Conservation (phyloP, 768 basidiomycete genomes). For the Leccinum arenicola region DNA sequence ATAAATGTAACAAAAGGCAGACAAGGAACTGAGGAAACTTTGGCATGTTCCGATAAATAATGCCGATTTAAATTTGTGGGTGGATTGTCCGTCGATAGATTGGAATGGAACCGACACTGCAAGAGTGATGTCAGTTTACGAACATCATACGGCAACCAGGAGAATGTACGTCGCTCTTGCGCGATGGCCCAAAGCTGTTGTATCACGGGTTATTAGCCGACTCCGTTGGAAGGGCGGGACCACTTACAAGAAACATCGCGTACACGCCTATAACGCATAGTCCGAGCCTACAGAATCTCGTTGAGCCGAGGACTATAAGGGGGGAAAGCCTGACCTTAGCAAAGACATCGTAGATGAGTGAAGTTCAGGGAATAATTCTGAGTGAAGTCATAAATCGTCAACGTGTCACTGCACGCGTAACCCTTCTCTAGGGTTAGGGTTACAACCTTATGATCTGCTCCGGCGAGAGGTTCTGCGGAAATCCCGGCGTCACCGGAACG, state of each 20-base stretch:
- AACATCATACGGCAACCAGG: neutral
- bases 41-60: slow-evolving; percentile 85
- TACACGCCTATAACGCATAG: slow-evolving; percentile 88
- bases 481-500: no score
- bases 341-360: slow-evolving; percentile 21
- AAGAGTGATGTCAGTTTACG: slow-evolving; percentile 1
- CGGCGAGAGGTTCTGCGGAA: no score
- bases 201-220: slow-evolving; percentile 9
- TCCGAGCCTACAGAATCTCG: slow-evolving; percentile 46
- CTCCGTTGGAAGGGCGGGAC: neutral
- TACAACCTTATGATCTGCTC: neutral
- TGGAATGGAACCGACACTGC: slow-evolving; percentile 84
- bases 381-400: slow-evolving; percentile 4
- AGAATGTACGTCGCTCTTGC: slow-evolving; percentile 81
- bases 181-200: slow-evolving; percentile 84
- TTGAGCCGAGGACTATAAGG: neutral
- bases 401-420: slow-evolving; percentile 26
- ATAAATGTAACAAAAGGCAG: slow-evolving; percentile 74
- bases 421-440: slow-evolving; percentile 19
- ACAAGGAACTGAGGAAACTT: slow-evolving; percentile 71
- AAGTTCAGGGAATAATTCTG: neutral
- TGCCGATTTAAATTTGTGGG: slow-evolving; percentile 80
- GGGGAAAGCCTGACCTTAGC: slow-evolving; percentile 18
- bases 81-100: slow-evolving; percentile 56
- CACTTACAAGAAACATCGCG: slow-evolving; percentile 81